Base-by-base conservation (phyloP, 2,329 filamentous ascomycete genomes). In the Golovinomyces cichoracearum region DNA sequence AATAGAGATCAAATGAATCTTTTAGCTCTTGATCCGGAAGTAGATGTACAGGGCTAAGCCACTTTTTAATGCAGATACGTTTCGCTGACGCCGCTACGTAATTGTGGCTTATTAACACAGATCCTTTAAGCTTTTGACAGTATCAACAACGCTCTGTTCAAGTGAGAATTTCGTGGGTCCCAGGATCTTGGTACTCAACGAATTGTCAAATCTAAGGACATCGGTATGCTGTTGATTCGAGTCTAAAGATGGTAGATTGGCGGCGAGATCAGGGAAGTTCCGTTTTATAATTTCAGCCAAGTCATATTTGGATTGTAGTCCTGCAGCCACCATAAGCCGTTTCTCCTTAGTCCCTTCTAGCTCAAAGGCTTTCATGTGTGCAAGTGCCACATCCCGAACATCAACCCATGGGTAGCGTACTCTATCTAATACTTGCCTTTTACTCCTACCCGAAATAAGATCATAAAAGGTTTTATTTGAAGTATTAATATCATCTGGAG, bases 401-500 rank as follows among this genome's bases (percentile, higher is more conserved):
- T 73, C 69, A 3, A 78, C 73, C 63, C 71, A 79, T 1, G 73
- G 64, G 56, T 66, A 74, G 68, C 41, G 45, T 22, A 0, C 67
- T 68, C 0, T 72, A 0, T 72, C 65, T 0, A 69, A 65, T 13
- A 79, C 66, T 29, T 67, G 64, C 4, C 71, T 65, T 52, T 72
- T 74, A 50, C 70, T 69, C 27, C 48, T 52, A 4, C 79, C 80
- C 12, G 66, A 68, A 17, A 77, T 67, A 44, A 80, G 63, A 50
- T 76, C 69, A 7, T 71, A 65, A 50, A 83, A 69, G 31, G 75
- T 70, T 54, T 74, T 68, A 58, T 83, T 84, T 9, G 77, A 81
- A 1, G 77, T 80, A 63, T 84, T 85, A 53, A 84, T 64, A 4
- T 63, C 64, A n/a, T 73, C 69, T 1, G 80, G 65, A 23, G 65